Evolutionary conservation across 495 filamentous ascomycete species (phyloP), one percentile per base, ranked within the genome.

Genomic region (Penicillium diatomitis): DNA sequence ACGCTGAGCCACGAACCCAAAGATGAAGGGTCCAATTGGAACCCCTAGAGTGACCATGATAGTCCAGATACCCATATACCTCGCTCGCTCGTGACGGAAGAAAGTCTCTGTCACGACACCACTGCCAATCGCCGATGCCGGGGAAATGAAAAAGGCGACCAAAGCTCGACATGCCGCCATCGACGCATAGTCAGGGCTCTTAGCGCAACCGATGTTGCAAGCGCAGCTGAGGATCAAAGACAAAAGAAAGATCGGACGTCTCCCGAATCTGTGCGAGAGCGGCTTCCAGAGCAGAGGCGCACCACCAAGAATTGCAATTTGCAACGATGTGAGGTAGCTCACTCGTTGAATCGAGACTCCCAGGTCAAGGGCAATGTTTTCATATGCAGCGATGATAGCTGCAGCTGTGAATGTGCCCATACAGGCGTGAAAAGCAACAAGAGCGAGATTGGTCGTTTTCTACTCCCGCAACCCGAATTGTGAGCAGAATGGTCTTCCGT

Each of bases 371-470:
- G 74, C 60, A 36, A 80, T 74, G 28, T 66, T 45, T 46, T 67
- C 64, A 49, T 74, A 81, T 30, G 74, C 77, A 5, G 72, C 70
- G 41, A 78, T 78, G 47, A 80, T 77, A 27, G 62, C 59, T 1
- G 76, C 70, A 0, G 78, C 78, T 1, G 65, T 77, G 55, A 81
- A 79, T 5, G 78, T 81, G 6, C 74, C 66, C 74, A 80, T 79
- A 46, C 66, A 71, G 7, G 76, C 77, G 47, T 81, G 75, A 54
- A 79, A 77, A 0, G 75, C 69, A 27, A 81, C 72, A 6, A 79
- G 69, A n/a, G 68, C 20, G 4, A 81, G 62, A 42, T 81, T 79
- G 45, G 65, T 38, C 4, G 58, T 60, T 76, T 79, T 81, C 75
- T 78, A 46, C 29, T 33, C 2, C 30, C 4, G 38, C 3, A 39